Evolutionary conservation across 1,284 basidiomycete species (phyloP).

Genomic region (Grifola frondosa): DNA sequence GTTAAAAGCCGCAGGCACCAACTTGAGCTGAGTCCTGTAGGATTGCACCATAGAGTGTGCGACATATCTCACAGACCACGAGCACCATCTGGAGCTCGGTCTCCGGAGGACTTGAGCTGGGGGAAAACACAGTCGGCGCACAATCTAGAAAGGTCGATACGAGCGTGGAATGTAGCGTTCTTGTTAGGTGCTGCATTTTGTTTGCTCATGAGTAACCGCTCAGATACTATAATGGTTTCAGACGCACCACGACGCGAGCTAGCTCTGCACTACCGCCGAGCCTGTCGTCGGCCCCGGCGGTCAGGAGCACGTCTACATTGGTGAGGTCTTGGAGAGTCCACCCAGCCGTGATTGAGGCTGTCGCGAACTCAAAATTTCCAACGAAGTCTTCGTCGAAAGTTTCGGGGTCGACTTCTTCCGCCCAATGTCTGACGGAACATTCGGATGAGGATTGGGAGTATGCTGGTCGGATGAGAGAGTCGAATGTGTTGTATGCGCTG

Average conservation of each 20-base stretch:
- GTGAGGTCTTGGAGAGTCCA: constrained; percentile 44
- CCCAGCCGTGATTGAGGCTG: constrained; percentile 13
- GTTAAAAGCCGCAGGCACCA: not conserved
- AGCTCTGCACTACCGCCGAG: constrained; percentile 14
- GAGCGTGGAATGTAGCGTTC: constrained; percentile 72
- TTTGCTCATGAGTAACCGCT: not conserved
- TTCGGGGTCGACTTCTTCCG: constrained; percentile 21
- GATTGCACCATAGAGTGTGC: constrained; percentile 65
- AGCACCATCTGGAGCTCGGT: constrained; percentile 65
- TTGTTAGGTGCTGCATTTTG: constrained; percentile 48
- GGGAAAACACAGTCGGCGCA: constrained; percentile 78
- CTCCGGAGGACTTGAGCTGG: constrained; percentile 52
- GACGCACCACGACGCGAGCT: constrained; percentile 19
- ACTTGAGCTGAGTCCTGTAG: constrained; percentile 23
- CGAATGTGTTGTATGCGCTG: constrained; percentile 50
- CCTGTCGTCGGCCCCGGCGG: constrained; percentile 4
- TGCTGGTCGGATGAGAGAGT: constrained; percentile 34
- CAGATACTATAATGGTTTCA: not conserved
- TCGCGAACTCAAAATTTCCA: constrained; percentile 21
- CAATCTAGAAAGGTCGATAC: constrained; percentile 83
- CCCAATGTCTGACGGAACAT: constrained; percentile 6
- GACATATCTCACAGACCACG: constrained; percentile 61
- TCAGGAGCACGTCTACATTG: constrained; percentile 21
- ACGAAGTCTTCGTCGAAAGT: constrained; percentile 27
- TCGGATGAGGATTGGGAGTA: constrained; percentile 1